phyloP scores from a whole-genome alignment of 139 green algal species.

The Asterochloris erici region DNA sequence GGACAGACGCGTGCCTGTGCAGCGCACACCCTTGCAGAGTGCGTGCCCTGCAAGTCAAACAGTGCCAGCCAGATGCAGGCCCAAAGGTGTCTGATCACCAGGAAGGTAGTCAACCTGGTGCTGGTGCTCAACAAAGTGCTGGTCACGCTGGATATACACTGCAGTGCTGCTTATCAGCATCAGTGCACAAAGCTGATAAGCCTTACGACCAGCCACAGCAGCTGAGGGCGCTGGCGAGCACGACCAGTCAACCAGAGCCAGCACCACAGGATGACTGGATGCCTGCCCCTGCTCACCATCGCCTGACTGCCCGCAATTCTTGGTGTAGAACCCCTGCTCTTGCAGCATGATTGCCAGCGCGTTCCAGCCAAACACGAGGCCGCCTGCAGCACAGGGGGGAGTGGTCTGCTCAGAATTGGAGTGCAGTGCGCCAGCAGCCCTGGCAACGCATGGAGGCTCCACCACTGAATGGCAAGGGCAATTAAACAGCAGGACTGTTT shows the following conservation, averaged over 20 bases:
- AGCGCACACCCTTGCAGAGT: too few species aligned
- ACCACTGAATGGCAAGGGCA: neutral
- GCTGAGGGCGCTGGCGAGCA: neutral
- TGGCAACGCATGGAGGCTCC: neutral
- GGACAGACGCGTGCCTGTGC: too few species aligned
- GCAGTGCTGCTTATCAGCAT: too few species aligned
- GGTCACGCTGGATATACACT: too few species aligned
- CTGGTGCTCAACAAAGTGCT: too few species aligned
- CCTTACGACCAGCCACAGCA: too few species aligned
- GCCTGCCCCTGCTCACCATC: neutral
- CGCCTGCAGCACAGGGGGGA: constrained; percentile 26
- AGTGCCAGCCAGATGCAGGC: too few species aligned
- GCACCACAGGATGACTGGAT: neutral
- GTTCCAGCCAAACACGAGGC: constrained; percentile 61
- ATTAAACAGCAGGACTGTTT: neutral
- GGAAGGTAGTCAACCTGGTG: too few species aligned
- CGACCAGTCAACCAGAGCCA: neutral
- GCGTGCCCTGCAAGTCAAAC: too few species aligned
- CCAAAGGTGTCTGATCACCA: too few species aligned
- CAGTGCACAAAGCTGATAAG: neutral
- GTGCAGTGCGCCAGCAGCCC: neutral
- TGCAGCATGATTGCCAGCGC: constrained; percentile 47
- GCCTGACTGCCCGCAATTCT: constrained; percentile 10
- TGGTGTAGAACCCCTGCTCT: constrained; percentile 32
- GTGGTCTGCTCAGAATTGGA: neutral